Evolutionary conservation across 2,329 filamentous ascomycete species (phyloP).

Genomic region (Neofusicoccum sp.): DNA sequence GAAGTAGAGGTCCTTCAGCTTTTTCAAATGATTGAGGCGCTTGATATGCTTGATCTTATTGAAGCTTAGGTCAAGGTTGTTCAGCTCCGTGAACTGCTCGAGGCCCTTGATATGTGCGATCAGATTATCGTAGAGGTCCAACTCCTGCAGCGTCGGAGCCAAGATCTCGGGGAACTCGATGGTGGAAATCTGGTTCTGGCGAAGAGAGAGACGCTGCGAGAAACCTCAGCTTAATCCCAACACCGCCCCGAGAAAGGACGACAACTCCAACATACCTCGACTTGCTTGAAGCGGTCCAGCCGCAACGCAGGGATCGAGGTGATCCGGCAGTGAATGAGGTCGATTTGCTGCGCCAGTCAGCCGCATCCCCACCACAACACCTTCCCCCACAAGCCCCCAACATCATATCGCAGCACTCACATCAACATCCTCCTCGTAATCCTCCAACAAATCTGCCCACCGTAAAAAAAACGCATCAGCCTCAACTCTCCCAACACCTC

Average conservation of each 20-base stretch:
- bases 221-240: neutral
- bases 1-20: constrained; percentile 84
- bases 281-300: constrained; percentile 80
- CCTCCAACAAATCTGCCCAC: constrained; percentile 59
- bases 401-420: constrained; percentile 33
- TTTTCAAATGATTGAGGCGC: constrained; percentile 73
- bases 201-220: constrained; percentile 73
- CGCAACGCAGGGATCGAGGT: constrained; percentile 73
- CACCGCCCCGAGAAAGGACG: neutral
- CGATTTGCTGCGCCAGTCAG: constrained; percentile 55
- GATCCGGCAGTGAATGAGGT: constrained; percentile 86
- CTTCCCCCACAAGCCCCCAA: constrained; percentile 55
- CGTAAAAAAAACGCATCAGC: neutral
- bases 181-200: constrained; percentile 84
- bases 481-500: neutral
- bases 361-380: constrained; percentile 56
- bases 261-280: constrained; percentile 53
- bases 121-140: constrained; percentile 96
- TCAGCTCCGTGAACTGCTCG: constrained; percentile 75
- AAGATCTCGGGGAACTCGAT: constrained; percentile 74
- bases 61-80: constrained; percentile 86
- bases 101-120: constrained; percentile 85
- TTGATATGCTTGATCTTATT: constrained; percentile 99
- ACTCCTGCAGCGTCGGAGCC: constrained; percentile 70
- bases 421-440: constrained; percentile 57